Base-by-base conservation (phyloP, 2,329 filamentous ascomycete species). In the Neophaeococcomyces aloes region DNA sequence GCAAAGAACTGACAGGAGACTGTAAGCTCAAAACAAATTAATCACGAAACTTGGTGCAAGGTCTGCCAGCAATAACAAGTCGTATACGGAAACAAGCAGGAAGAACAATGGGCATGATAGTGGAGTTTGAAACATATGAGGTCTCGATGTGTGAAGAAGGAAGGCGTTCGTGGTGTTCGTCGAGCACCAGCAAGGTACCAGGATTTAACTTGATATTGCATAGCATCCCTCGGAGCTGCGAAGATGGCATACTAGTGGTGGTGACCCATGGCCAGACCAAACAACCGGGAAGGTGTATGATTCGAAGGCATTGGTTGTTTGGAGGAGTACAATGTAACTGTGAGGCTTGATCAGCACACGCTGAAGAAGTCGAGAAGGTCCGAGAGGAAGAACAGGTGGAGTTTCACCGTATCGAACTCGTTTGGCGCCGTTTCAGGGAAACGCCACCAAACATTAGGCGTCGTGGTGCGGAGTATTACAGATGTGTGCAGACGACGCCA, bases 351-450 rank as follows among this genome's bases (percentile, higher is more conserved):
- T 41, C 29, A 23, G 13, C 19, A 25, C 11, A 18, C 4, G 18
- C n/a, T n/a, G 14, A 27, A 25, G 27, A 31, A n/a, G 29, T 31
- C 11, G 4, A n/a, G 37, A 40, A 21, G 37, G 27, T 25, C 7
- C n/a, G n/a, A 18, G 7, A 41, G 29, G 31, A n/a, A 18, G 7
- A 29, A 41, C 17, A 11, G 15, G 29, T 31, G 27, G 21, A 14
- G 38, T 29, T n/a, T 19, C 31, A 13, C 18, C 4, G 27, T 32
- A 13, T 4, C 3, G 29, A 29, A 32, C 11, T 39, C 14, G 23
- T 29, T 41, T 41, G 29, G 38, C 27, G 38, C 14, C 11, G 38
- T 41, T 41, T 41, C 38, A 41, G 27, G 37, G 17, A 3, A 32
- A 41, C 5, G 10, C 23, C 23, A 27, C 5, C 23, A 27, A 27